Evolutionary conservation across 805 yeast genomes (phyloP), one percentile per base, ranked within the genome.

Genomic region (Saccharomyces eubayanus): DNA sequence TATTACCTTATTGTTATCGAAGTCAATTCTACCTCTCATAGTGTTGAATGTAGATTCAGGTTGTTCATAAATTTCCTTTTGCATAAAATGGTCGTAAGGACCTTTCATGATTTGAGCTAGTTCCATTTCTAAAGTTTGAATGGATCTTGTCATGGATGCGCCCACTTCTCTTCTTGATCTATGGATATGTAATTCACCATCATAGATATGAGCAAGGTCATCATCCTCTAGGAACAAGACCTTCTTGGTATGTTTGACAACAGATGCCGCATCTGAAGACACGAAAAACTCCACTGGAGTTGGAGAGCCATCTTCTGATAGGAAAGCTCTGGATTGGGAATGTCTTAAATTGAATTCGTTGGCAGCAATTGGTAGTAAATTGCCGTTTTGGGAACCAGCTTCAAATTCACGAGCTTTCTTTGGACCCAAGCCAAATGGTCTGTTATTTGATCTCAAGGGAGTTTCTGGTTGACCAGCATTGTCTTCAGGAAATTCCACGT

Each of bases 21-120:
- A 94, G 73, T 94, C 98, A 57, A 94, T 79, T 78, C 99, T 89
- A 68, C 99, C 99, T 78, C 99, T 87, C 99, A 94, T 94, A 51
- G 99, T 94, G 77, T 94, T 94, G 71, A 91, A 87, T 51, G 97
- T 87, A 3, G 98, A 91, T 68, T 94, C 99, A 41, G 99, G 99
- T 76, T 94, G 99, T 74, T 94, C 99, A 68, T 87, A 89, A 63
- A 94, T 94, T 76, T 94, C 99, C 79, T 94, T 94, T 75, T 90
- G 95, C 99, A 94, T 94, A 73, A 92, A 94, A 75, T 94, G 99
- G 63, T 82, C 84, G 76, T 87, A 92, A 58, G 88, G 87, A 65
- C 99, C 99, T 77, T 90, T 92, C 98, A 94, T 94, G 70, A 94
- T 92, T 76, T 94, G 95, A 57, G 95, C 94, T 69, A 94, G 82